phyloP scores from a whole-genome alignment of 352 stramenopile genomes.

The Phytophthora parvispora region DNA sequence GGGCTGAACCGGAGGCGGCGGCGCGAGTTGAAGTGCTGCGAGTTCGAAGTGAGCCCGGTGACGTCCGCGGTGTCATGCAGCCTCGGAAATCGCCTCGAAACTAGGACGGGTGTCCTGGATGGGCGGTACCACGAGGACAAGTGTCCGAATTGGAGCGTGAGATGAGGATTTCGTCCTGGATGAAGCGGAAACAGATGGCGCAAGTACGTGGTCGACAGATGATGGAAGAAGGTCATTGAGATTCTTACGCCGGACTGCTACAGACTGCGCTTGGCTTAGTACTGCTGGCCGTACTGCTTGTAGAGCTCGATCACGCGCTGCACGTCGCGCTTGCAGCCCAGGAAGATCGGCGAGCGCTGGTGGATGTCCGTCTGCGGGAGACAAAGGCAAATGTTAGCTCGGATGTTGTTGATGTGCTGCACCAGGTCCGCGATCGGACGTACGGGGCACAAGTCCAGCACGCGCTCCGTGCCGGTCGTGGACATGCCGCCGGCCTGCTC shows the following conservation, averaged over 20 bases:
- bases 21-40: constrained; percentile 30
- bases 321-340: constrained; percentile 93
- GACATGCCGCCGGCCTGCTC: constrained; percentile 97
- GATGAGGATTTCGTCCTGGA: neutral
- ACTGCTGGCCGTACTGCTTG: constrained; percentile 43
- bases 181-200: constrained; percentile 7
- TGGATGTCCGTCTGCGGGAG: constrained; percentile 92
- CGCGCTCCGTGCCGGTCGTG: constrained; percentile 93
- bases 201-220: constrained; percentile 25
- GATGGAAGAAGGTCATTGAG: neutral
- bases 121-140: too few species aligned
- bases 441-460: constrained; percentile 95
- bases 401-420: constrained; percentile 5
- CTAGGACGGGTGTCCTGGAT: too few species aligned
- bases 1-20: neutral
- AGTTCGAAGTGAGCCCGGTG: constrained; percentile 15
- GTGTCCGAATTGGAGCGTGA: neutral
- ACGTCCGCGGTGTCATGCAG: constrained; percentile 40
- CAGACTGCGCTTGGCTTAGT: too few species aligned
- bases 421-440: constrained; percentile 22
- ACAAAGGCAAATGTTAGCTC: constrained; percentile 2
- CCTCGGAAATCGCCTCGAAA: neutral
- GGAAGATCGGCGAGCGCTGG: constrained; percentile 97
- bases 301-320: constrained; percentile 84
- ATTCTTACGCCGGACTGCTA: neutral